Conservation (phyloP, 345 rosid genomes). For the Xanthoceras sorbifolium region DNA sequence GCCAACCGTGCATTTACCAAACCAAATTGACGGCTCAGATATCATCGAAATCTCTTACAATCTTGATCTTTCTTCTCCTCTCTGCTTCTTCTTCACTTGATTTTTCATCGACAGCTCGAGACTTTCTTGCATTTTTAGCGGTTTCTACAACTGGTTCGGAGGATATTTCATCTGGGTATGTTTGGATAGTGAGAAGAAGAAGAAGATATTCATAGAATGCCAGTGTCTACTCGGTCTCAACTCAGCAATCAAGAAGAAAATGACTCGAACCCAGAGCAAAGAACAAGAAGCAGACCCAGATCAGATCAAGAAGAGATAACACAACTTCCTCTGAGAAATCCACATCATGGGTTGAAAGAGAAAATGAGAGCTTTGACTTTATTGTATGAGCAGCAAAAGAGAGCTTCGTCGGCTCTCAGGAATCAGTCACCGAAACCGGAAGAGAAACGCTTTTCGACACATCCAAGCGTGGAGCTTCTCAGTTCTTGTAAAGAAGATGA, state of each 20-base stretch:
- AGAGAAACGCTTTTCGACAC: conserved; percentile 49
- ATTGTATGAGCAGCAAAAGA: conserved; percentile 91
- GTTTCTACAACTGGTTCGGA: conserved; percentile 27
- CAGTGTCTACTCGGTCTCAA: conserved; percentile 83
- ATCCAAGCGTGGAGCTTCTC: conserved; percentile 57
- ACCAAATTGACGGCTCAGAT: conserved; percentile 36
- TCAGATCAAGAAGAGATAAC: conserved; percentile 42
- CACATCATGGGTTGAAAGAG: conserved; percentile 91
- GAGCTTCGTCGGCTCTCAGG: conserved; percentile 53
- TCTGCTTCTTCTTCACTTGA: conserved; percentile 14
- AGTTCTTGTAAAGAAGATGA: conserved; percentile 46
- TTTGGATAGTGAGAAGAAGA: conserved; percentile 46
- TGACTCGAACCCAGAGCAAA: conserved; percentile 28
- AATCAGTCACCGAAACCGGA: conserved; percentile 51
- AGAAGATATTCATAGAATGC: conserved; percentile 41
- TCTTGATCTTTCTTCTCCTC: conserved; percentile 31
- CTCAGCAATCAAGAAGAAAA: conserved; percentile 32
- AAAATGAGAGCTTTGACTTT: conserved; percentile 85
- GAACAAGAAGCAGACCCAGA: conserved; percentile 30
- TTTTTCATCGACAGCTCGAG: background rate
- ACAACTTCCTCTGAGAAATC: conserved; percentile 55
- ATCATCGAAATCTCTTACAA: conserved; percentile 13
- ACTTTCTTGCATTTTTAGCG: conserved; percentile 24
- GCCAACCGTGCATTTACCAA: conserved; percentile 37
- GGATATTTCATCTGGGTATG: conserved; percentile 38